These are phyloP conservation scores for Xylaria palmicola DNA, from an alignment of 495 filamentous ascomycete species.

Conservation along the genomic window DNA sequence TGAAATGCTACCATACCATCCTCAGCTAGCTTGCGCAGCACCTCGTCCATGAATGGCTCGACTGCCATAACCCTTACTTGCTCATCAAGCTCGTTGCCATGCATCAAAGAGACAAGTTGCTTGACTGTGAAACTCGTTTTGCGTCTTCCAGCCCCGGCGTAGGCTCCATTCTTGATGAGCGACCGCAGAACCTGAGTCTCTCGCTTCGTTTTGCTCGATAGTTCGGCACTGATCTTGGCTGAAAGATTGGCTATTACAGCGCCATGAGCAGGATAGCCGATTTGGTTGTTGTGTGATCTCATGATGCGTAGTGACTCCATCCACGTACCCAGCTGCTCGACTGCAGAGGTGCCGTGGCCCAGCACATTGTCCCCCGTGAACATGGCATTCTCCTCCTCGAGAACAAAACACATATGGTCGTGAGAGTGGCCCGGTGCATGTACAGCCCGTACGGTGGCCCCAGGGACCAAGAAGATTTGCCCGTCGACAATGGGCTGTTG, in stretches of 20 bases:
- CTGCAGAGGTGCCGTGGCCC: conserved; percentile 80
- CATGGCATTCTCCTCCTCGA: conserved; percentile 74
- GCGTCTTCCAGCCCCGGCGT: background rate
- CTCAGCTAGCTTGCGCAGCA: conserved; percentile 49
- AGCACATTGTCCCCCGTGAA: conserved; percentile 88
- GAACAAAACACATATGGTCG: conserved; percentile 72
- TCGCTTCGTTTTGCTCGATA: conserved; percentile 65
- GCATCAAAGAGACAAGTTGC: conserved; percentile 40
- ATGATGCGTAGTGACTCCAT: conserved; percentile 63
- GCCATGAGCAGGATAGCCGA: conserved; percentile 79
- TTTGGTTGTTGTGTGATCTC: conserved; percentile 52
- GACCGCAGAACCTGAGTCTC: conserved; percentile 70
- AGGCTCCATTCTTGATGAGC: conserved; percentile 30
- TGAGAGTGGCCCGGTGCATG: conserved; percentile 74
- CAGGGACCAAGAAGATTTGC: conserved; percentile 65
- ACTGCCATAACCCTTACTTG: conserved; percentile 30
- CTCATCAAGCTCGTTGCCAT: conserved; percentile 37
- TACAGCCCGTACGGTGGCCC: conserved; percentile 66
- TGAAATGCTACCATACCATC: conserved; percentile 51
- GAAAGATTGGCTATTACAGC: conserved; percentile 61
- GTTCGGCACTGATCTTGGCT: conserved; percentile 65
- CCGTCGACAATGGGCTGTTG: conserved; percentile 61
- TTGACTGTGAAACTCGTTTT: conserved; percentile 35
- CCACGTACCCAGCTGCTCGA: conserved; percentile 70
- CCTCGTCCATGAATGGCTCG: conserved; percentile 49